phyloP scores from a whole-genome alignment of 1,284 basidiomycete species.

The Ustilago nuda region DNA sequence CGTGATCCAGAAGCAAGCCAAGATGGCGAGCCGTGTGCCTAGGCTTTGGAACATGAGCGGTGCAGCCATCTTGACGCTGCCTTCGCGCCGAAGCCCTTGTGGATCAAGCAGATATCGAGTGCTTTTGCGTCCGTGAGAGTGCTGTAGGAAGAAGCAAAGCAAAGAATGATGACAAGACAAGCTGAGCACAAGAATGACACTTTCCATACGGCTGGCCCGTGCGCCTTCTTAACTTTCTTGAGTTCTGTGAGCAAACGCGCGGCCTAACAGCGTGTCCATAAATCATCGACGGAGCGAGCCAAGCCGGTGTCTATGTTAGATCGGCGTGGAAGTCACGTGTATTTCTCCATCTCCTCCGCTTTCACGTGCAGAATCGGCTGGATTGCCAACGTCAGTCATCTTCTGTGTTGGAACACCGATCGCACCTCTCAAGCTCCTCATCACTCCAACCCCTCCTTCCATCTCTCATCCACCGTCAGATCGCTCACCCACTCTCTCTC shows the following conservation, averaged over 20 bases:
- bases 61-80: slow-evolving; percentile 14
- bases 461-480: not conserved
- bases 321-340: too few relatives aligned
- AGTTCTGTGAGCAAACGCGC: not conserved
- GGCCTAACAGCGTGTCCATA: not conserved
- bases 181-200: not conserved
- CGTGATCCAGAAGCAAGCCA: slow-evolving; percentile 52
- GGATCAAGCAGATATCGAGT: not conserved
- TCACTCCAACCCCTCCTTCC: not conserved
- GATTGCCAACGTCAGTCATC: slow-evolving; percentile 23
- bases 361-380: slow-evolving; percentile 35
- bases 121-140: not conserved
- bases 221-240: not conserved
- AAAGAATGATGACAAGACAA: not conserved
- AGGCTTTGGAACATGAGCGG: slow-evolving; percentile 43
- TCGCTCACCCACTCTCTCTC: not conserved
- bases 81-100: not conserved
- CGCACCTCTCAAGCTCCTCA: not conserved
- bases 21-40: slow-evolving; percentile 37
- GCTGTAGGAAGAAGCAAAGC: not conserved
- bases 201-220: not conserved
- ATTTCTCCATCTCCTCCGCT: slow-evolving; percentile 2
- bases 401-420: not conserved
- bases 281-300: too few relatives aligned
- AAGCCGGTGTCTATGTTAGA: too few relatives aligned